Evolutionary conservation across 1,284 basidiomycete genomes (phyloP), one percentile per base, ranked within the genome.

Genomic region (Violaceomyces palustris): DNA sequence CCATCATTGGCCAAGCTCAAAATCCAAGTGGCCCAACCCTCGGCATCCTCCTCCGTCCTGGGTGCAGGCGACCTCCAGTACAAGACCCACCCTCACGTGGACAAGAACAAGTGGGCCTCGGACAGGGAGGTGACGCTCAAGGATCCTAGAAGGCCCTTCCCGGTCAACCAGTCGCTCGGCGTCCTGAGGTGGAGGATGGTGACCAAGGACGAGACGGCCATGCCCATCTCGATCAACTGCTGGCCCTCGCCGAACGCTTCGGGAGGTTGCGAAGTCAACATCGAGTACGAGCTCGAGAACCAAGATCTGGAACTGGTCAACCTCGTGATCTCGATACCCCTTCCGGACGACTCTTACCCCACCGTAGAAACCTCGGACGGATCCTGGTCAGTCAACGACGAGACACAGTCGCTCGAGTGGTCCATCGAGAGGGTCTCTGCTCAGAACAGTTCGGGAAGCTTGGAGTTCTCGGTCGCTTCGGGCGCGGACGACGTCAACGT

Each of bases 241-340:
- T 97, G 93, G 93, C 92, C 92, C 4, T 86, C 88, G 23, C 85
- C 87, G 2, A 85, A 86, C 37, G 90, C 88, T 61, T 85, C 90
- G 62, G 67, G 67, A 14, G 64, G 54, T 7, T 88, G 85, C 61
- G 90, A 94, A 61, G 88, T 96, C 45, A 93, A 87, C 73, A 88
- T 97, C 64, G 93, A 97, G 75, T 98, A 94, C 74, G 91, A 97
- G 74, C 84, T 97, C 35, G 89, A 93, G 73, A 86, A 89, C 50
- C 46, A 50, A 9, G 41, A 52, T 3, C 35, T 70, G 28, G 82
- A 85, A 56, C 78, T 97, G 3, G 82, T 87, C 68, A 88, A 94
- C 69, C 81, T 93, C 25, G 80, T 84, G 61, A 88, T 97, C 55
- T 84, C 86, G 41, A 92, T 97, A 60, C 92, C 93, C 21, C 81